Base-by-base conservation (phyloP, 306 rosid species). In the Glycine soja region DNA sequence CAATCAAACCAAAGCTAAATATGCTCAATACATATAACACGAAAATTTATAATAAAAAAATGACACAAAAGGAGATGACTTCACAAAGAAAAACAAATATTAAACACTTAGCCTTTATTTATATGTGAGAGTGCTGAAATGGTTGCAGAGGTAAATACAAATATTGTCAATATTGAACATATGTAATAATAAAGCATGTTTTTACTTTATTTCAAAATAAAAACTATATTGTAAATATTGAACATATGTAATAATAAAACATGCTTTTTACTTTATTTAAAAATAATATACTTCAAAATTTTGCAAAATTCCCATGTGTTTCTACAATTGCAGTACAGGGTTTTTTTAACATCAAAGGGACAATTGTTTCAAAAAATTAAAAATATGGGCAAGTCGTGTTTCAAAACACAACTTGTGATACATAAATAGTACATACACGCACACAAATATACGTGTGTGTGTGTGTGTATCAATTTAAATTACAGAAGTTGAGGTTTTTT, bases 1-100 rank as follows among this genome's bases (percentile, higher is more conserved):
- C 46, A 48, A 81, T 78, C 32, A 78, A 68, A 51, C 54, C 43
- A 76, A 82, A 8, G 68, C 50, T 46, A 85, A 16, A 79, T 36
- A 54, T 30, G 64, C 71, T 72, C 64, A 61, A 74, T 32, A 46
- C 71, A 52, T 81, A 51, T 68, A 85, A 65, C 58, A 64, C 56
- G 67, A 67, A 34, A 15, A 13, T 72, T 57, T 59, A 36, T 36
- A 36, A 3, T 3, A 36, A 36, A 36, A 72, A 67, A 59, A 64
- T 19, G 74, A 40, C 54, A 59, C 50, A 70, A 46, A 64, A 68
- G 74, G 45, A 76, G 86, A 77, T 3, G 51, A 69, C 7, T 24
- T 36, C 61, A 48, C 42, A 53, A 10, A 66, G 14, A 66, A 34
- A 0, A 75, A 63, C 6, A 54, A 48, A 24, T 6, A 24, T 6